Evolutionary conservation across 2,329 filamentous ascomycete genomes (phyloP), one percentile per base, ranked within the genome.

Genomic region (Colletotrichum brevisporum): DNA sequence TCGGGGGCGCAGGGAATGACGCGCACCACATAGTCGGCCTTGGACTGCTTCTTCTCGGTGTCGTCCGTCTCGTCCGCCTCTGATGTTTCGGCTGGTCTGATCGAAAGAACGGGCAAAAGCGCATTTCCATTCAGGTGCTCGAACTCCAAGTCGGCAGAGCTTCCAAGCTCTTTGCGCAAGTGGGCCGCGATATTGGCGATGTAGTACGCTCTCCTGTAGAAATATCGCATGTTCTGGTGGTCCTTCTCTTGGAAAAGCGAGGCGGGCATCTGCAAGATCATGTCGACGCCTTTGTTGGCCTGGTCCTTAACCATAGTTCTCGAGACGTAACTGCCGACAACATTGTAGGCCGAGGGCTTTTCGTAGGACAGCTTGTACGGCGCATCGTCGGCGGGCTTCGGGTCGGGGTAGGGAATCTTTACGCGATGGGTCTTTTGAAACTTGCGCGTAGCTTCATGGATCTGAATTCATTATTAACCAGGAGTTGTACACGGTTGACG

Each of bases 161-260:
- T 79, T 4, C 82, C 83, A 53, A 90, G 80, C 4, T 86, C 81
- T 45, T 87, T 83, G 72, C 90, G 89, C 60, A 98, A 83, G 5
- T 88, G 90, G 36, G 89, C 90, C 15, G 94, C 90, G 64, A 98
- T 83, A 72, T 92, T 94, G 41, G 95, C 94, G 58, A 98, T 83
- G 77, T 97, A 98, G 80, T 95, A 98, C 13, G 96, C 93, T 71
- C 95, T 87, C 76, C 97, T 97, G 82, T 98, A 95, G 77, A 98
- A 97, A 82, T 97, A 98, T 70, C 96, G 90, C 83, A 96, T 88
- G 78, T 97, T 94, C 57, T 95, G 86, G 78, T 95, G 98, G 80
- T 99, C 96, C 81, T 98, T 98, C 52, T 97, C 93, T 76, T 97
- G 94, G 75, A 98, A 95, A 13, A 97, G 81, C 1, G 87, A 82